Conservation (phyloP, 1,139 yeast species). For the Yamadazyma songkhlaensis region DNA sequence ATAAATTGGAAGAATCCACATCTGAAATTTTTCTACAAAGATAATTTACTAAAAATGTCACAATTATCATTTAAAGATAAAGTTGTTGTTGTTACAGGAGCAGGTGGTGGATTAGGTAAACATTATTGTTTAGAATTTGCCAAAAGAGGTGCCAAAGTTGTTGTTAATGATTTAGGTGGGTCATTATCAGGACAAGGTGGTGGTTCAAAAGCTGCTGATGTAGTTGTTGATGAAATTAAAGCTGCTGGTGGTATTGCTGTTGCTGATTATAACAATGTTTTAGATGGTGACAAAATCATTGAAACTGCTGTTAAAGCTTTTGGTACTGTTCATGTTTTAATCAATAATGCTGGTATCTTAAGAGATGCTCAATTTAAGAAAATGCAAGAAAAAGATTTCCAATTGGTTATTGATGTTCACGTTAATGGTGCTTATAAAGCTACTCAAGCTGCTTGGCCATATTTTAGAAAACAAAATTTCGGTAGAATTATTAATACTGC, state of each 20-base stretch:
- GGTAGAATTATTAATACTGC: constrained; percentile 92
- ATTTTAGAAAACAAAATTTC: constrained; percentile 76
- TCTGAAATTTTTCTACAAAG: neutral
- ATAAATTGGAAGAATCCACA: constrained; percentile 3
- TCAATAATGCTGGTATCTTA: constrained; percentile 94
- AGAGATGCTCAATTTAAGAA: constrained; percentile 76
- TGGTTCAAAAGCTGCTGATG: constrained; percentile 73
- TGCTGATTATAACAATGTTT: constrained; percentile 90
- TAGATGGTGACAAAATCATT: constrained; percentile 82
- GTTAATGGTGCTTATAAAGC: constrained; percentile 85
- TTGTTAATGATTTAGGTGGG: constrained; percentile 93
- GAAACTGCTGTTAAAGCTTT: constrained; percentile 83
- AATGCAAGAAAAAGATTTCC: constrained; percentile 79
- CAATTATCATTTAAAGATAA: constrained; percentile 62
- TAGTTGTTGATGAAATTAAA: constrained; percentile 82
- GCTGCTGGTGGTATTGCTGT: constrained; percentile 81
- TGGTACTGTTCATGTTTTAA: constrained; percentile 85
- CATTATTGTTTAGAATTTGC: constrained; percentile 88
- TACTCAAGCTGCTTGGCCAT: constrained; percentile 91
- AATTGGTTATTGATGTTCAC: constrained; percentile 81
- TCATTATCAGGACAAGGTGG: constrained; percentile 70
- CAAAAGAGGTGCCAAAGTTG: constrained; percentile 85
- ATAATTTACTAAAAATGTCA: constrained; percentile 21
- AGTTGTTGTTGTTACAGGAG: constrained; percentile 92
- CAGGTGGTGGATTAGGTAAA: constrained; percentile 96